These are phyloP conservation scores for Sporothrix brunneoviolacea DNA, from an alignment of 2,329 filamentous ascomycete genomes.

Conservation along the genomic window DNA sequence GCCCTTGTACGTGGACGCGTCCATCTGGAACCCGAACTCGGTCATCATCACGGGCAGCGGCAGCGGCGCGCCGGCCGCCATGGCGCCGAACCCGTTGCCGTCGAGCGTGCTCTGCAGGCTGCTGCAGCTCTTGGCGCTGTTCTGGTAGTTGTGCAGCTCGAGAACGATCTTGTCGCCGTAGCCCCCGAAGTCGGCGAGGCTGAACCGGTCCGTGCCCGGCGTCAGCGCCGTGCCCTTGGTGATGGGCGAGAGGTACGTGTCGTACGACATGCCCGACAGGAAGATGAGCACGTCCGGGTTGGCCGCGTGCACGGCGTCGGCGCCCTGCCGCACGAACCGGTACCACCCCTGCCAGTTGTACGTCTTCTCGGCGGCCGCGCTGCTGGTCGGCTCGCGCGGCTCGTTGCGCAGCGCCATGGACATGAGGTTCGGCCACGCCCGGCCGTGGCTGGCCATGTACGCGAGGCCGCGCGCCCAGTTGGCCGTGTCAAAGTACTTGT, in stretches of 20 bases:
- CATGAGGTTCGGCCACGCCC: slow-evolving; percentile 39
- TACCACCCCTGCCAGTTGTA: slow-evolving; percentile 56
- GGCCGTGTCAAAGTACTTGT: slow-evolving; percentile 48
- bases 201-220: slow-evolving; percentile 39
- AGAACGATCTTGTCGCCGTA: slow-evolving; percentile 51
- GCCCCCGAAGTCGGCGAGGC: slow-evolving; percentile 36
- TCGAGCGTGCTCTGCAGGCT: slow-evolving; percentile 40
- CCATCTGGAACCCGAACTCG: slow-evolving; percentile 49
- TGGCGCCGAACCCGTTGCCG: slow-evolving; percentile 46
- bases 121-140: slow-evolving; percentile 39
- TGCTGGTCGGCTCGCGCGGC: slow-evolving; percentile 37
- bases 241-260: slow-evolving; percentile 47
- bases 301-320: slow-evolving; percentile 42
- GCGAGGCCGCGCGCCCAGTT: slow-evolving; percentile 55
- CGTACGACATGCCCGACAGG: slow-evolving; percentile 52
- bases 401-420: slow-evolving; percentile 51
- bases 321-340: slow-evolving; percentile 40
- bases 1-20: slow-evolving; percentile 37
- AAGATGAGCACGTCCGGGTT: slow-evolving; percentile 50
- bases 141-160: slow-evolving; percentile 57
- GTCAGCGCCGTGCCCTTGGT: slow-evolving; percentile 41
- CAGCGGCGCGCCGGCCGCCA: slow-evolving; percentile 32
- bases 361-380: slow-evolving; percentile 25
- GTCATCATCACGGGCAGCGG: slow-evolving; percentile 44
- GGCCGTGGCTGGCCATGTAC: slow-evolving; percentile 54